Evolutionary conservation across 495 filamentous ascomycete genomes (phyloP).

Genomic region (Acidiella bohemica): DNA sequence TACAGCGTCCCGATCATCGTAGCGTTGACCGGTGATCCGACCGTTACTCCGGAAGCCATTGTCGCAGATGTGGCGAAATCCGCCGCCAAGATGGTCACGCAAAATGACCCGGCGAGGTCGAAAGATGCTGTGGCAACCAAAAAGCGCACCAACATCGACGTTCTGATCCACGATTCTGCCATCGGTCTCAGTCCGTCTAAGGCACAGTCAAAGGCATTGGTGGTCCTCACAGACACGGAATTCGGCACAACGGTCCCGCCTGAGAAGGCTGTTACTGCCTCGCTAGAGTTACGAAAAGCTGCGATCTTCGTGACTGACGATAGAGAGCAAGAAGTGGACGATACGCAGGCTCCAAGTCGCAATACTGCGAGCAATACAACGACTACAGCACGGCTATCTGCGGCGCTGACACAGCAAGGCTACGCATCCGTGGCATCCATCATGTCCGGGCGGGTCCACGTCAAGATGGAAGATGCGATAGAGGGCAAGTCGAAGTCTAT

Average conservation of each 20-base stretch:
- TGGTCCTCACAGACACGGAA: constrained; percentile 66
- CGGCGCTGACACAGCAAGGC: constrained; percentile 52
- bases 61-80: constrained; percentile 66
- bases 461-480: constrained; percentile 41
- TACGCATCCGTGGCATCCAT: constrained; percentile 77
- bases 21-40: constrained; percentile 55
- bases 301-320: constrained; percentile 77
- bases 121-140: too few species aligned
- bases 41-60: constrained; percentile 57
- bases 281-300: constrained; percentile 59
- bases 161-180: constrained; percentile 64
- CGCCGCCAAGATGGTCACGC: constrained; percentile 42
- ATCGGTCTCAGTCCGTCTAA: constrained; percentile 77
- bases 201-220: constrained; percentile 53
- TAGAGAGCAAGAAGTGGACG: constrained; percentile 34
- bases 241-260: constrained; percentile 49
- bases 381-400: constrained; percentile 43
- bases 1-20: constrained; percentile 74
- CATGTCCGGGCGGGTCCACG: constrained; percentile 55
- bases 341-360: neutral
- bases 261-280: constrained; percentile 44
- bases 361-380: constrained; percentile 25
- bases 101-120: constrained; percentile 16
- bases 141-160: constrained; percentile 52
- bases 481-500: constrained; percentile 48